Evolutionary conservation across 2,329 filamentous ascomycete genomes (phyloP).

Genomic region (Lachnellula willkommii): DNA sequence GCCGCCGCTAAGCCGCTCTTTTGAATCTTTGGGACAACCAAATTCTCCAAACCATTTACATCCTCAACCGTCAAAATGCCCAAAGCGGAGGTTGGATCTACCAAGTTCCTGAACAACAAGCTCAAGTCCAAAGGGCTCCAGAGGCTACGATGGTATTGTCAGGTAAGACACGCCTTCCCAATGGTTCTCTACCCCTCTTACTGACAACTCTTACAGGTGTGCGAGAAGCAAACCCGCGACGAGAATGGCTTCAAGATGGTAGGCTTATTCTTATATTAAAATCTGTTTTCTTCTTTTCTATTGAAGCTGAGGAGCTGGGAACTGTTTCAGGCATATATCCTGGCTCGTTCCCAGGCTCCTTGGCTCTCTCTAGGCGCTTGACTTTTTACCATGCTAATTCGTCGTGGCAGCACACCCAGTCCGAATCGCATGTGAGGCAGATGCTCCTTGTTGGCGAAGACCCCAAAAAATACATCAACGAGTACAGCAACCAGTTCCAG

Average conservation of each 20-base stretch:
- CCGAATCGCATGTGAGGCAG: conserved; percentile 81
- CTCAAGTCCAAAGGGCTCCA: conserved; percentile 77
- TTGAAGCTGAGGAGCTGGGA: no score
- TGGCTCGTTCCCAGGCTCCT: no score
- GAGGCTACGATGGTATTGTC: conserved; percentile 86
- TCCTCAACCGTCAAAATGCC: conserved; percentile 59
- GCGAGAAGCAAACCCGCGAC: conserved; percentile 71
- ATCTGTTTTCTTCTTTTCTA: no score
- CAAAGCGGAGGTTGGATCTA: conserved; percentile 84
- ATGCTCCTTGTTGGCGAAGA: conserved; percentile 86
- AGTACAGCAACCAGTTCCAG: conserved; percentile 77
- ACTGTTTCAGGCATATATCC: no score
- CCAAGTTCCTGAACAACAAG: conserved; percentile 86
- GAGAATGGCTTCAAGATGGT: conserved; percentile 83
- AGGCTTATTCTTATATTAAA: no score
- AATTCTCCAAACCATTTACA: not conserved
- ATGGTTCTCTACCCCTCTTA: not conserved
- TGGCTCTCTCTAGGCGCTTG: no score
- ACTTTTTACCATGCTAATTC: no score
- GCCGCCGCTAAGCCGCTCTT: no score
- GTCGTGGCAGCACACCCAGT: conserved; percentile 62
- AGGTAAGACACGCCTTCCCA: conserved; percentile 38
- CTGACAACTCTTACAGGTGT: conserved; percentile 50
- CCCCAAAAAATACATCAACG: conserved; percentile 74
- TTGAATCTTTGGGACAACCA: no score